Percentiles rank a stretch among this genome's conserved stretches.
phyloP scores from a whole-genome alignment of 208 protist genomes.

The Crithidia expoeki region DNA sequence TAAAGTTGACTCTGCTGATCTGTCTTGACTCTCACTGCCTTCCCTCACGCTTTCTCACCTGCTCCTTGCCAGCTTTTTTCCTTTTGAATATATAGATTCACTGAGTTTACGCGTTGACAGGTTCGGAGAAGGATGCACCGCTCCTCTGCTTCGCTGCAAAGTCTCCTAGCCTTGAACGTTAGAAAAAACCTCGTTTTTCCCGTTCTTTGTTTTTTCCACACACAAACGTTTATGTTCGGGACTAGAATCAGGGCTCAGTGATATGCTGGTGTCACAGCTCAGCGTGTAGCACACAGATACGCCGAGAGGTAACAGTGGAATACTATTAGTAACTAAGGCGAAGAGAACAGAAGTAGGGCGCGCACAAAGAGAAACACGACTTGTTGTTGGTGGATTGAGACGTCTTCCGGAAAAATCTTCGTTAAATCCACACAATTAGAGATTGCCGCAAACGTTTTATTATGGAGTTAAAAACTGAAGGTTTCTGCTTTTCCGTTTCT shows the following conservation, averaged over 20 bases:
- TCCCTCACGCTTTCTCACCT: too few species aligned
- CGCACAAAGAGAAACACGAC: neutral
- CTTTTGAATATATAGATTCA: too few species aligned
- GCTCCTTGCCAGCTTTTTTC: too few species aligned
- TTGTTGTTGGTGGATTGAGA: neutral
- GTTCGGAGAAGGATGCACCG: too few species aligned
- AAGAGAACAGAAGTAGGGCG: neutral
- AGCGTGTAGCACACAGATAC: too few species aligned
- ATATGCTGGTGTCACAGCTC: too few species aligned
- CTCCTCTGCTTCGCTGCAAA: neutral
- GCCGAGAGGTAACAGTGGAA: neutral
- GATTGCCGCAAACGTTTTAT: neutral
- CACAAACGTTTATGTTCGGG: too few species aligned
- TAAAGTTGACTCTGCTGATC: neutral
- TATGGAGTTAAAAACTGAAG: neutral
- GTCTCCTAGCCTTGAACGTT: too few species aligned
- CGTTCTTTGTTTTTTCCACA: slow-evolving; percentile 3
- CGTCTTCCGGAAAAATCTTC: neutral
- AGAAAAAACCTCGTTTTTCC: neutral
- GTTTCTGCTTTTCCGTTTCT: too few species aligned
- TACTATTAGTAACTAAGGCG: neutral
- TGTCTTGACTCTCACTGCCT: too few species aligned
- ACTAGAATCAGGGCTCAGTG: too few species aligned
- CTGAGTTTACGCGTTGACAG: too few species aligned
- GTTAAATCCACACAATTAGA: neutral